Percentiles rank a stretch among this genome's conserved stretches.
Evolutionary conservation across 139 green algal genomes (phyloP).

Genomic region (Spirogloea muscicola): DNA sequence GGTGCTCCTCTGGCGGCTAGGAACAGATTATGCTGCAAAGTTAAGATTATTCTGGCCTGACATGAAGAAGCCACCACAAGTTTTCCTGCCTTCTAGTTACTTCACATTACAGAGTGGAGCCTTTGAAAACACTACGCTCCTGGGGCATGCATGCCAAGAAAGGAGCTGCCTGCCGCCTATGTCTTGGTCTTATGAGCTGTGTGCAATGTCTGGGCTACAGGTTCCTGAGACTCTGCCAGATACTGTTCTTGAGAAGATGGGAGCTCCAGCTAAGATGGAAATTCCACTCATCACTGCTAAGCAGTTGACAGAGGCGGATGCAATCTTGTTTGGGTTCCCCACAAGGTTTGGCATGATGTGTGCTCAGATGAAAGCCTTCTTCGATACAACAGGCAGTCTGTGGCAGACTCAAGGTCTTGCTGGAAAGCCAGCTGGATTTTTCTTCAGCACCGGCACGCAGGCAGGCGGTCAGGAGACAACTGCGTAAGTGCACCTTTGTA

Average conservation of each 20-base stretch:
- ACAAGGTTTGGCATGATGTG: slow-evolving; percentile 74
- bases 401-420: slow-evolving; percentile 59
- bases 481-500: slow-evolving; percentile 9
- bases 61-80: no score
- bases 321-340: slow-evolving; percentile 75
- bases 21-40: no score
- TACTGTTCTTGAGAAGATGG: slow-evolving; percentile 73
- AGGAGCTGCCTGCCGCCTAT: no score
- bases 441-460: slow-evolving; percentile 61
- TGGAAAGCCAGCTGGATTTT: slow-evolving; percentile 65
- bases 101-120: no score
- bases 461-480: slow-evolving; percentile 63
- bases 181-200: no score
- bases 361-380: slow-evolving; percentile 71
- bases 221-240: slow-evolving; percentile 67
- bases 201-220: no score
- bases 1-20: no score
- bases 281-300: slow-evolving; percentile 59
- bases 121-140: no score
- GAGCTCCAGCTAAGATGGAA: slow-evolving; percentile 64
- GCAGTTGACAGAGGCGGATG: slow-evolving; percentile 62
- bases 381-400: slow-evolving; percentile 67
- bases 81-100: no score
- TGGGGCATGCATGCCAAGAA: no score
- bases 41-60: no score